Evolutionary conservation across 73 alveolate species (phyloP).

Genomic region (Blepharisma japonicum): DNA sequence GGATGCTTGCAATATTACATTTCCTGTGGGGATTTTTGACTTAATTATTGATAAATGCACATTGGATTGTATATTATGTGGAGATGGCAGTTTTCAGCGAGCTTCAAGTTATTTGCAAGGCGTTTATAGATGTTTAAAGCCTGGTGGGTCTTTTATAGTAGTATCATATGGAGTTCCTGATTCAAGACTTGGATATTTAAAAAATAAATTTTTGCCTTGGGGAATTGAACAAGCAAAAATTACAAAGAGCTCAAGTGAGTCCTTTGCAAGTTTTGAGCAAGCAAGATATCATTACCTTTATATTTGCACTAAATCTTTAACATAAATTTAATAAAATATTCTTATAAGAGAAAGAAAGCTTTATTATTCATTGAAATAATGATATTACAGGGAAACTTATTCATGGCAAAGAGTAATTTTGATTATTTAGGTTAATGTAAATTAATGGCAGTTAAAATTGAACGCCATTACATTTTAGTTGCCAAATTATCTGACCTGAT

Average conservation of each 20-base stretch:
- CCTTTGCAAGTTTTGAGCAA: too few relatives aligned
- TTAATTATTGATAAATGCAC: slow-evolving; percentile 75
- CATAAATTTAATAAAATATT: too few relatives aligned
- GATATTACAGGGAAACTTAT: too few relatives aligned
- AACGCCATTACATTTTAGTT: too few relatives aligned
- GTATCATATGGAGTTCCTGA: slow-evolving; percentile 22
- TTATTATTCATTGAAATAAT: too few relatives aligned
- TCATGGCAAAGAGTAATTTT: too few relatives aligned
- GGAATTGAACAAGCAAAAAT: slow-evolving; percentile 21
- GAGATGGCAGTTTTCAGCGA: slow-evolving; percentile 52
- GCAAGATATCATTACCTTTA: too few relatives aligned
- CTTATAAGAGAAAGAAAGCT: too few relatives aligned
- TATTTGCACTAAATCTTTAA: too few relatives aligned
- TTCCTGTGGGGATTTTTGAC: slow-evolving; percentile 54
- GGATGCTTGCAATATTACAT: slow-evolving; percentile 73
- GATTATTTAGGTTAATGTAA: too few relatives aligned
- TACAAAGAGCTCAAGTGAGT: neutral
- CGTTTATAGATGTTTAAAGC: slow-evolving; percentile 41
- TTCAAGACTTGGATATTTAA: slow-evolving; percentile 21
- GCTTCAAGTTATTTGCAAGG: slow-evolving; percentile 64
- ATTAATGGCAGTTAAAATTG: too few relatives aligned
- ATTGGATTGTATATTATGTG: slow-evolving; percentile 76
- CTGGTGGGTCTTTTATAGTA: slow-evolving; percentile 39
- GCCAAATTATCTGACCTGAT: too few relatives aligned
- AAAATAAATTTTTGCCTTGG: slow-evolving; percentile 17